These are phyloP conservation scores for Naganishia antarctica DNA, from an alignment of 768 basidiomycete genomes.

Conservation along the genomic window DNA sequence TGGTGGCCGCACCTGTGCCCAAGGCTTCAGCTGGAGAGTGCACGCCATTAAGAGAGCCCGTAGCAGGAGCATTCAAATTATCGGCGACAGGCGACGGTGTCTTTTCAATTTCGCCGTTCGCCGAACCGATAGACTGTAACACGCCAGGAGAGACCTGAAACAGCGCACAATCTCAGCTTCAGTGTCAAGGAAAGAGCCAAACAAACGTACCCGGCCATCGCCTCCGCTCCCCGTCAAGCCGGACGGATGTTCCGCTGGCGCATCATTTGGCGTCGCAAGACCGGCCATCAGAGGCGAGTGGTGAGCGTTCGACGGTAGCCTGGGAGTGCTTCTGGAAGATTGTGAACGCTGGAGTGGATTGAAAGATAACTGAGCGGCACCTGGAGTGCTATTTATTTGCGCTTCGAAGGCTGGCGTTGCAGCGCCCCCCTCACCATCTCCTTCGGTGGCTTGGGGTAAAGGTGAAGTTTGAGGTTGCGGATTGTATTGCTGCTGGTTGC, in stretches of 20 bases:
- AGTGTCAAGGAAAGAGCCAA: too few species aligned
- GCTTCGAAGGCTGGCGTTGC: conserved; percentile 15
- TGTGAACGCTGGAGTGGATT: conserved; percentile 6
- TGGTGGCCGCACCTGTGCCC: too few species aligned
- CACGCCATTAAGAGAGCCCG: neutral
- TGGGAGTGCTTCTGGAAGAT: neutral
- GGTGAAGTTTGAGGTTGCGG: neutral
- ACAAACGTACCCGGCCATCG: neutral
- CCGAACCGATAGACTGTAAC: neutral
- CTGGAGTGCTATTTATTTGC: conserved; percentile 1
- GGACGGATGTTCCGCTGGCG: neutral
- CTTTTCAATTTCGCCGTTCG: neutral
- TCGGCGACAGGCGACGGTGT: neutral
- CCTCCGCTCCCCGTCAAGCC: neutral
- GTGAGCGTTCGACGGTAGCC: neutral
- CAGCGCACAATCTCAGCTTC: neutral
- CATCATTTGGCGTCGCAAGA: neutral
- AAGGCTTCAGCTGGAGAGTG: neutral
- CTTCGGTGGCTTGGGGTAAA: conserved; percentile 9
- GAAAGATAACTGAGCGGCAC: neutral
- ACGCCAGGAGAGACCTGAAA: conserved; percentile 10
- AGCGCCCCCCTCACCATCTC: neutral
- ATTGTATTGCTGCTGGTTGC: neutral
- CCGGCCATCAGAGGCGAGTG: neutral
- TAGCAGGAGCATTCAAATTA: neutral